Percentiles rank a stretch among this genome's conserved stretches.
Evolutionary conservation across 371 early-diverging fungal genomes (phyloP).

Genomic region (Dinochytrium kinnereticum): DNA sequence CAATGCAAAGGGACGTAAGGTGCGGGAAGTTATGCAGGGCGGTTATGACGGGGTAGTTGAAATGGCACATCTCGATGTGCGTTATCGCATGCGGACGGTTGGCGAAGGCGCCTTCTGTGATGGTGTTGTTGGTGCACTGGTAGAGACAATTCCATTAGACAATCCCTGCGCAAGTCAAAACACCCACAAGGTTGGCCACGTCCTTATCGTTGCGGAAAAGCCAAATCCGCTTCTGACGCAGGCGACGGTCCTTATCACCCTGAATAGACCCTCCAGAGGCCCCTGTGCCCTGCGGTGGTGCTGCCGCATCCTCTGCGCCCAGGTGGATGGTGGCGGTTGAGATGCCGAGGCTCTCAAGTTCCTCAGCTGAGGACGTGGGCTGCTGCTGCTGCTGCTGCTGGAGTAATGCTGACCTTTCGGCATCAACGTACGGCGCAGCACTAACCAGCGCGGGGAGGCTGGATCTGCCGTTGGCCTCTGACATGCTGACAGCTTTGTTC

Average conservation of each 20-base stretch:
- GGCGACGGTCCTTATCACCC: background rate
- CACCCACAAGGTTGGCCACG: slow-evolving; percentile 32
- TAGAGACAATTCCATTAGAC: background rate
- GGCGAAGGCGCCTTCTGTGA: slow-evolving; percentile 41
- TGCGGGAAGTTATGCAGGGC: slow-evolving; percentile 44
- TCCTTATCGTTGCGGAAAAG: slow-evolving; percentile 41
- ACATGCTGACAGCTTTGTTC: too few relatives aligned
- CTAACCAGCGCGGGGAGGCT: too few relatives aligned
- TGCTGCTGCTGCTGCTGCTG: too few relatives aligned
- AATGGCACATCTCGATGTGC: slow-evolving; percentile 56
- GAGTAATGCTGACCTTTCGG: too few relatives aligned
- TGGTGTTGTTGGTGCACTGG: slow-evolving; percentile 51
- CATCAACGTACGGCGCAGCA: too few relatives aligned
- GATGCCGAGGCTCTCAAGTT: background rate
- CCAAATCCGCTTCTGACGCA: slow-evolving; percentile 22
- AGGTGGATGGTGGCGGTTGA: background rate
- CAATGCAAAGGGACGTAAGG: slow-evolving; percentile 51
- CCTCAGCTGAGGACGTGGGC: background rate
- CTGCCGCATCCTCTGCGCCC: background rate
- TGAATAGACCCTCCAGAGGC: background rate
- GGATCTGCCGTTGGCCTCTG: too few relatives aligned
- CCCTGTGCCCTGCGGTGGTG: background rate
- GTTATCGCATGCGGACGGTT: slow-evolving; percentile 26
- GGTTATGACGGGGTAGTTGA: slow-evolving; percentile 48
- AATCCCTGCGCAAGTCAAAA: background rate